These are phyloP conservation scores for Globisporangium middletonii DNA, from an alignment of 352 stramenopile species.

Conservation along the genomic window DNA sequence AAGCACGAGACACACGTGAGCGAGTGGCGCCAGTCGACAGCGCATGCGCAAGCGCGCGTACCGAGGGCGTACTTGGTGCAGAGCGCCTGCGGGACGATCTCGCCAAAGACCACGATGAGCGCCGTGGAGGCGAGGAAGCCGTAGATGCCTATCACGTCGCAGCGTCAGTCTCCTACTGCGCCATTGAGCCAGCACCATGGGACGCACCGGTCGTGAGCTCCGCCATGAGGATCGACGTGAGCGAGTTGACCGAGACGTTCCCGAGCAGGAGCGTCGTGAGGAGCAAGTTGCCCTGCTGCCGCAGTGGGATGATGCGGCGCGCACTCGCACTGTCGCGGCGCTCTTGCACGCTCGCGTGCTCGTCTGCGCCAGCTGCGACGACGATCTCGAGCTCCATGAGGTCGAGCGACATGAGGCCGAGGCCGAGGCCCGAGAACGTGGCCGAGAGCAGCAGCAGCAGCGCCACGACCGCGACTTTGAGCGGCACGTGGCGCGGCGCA, in stretches of 20 bases:
- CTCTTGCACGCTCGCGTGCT: conserved; percentile 59
- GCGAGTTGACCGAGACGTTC: conserved; percentile 96
- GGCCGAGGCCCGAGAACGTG: conserved; percentile 92
- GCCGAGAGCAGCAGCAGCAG: conserved; percentile 84
- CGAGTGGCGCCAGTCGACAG: too few species aligned
- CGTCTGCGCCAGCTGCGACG: conserved; percentile 87
- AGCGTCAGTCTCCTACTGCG: too few species aligned
- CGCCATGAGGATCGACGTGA: conserved; percentile 94
- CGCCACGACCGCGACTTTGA: conserved; percentile 45
- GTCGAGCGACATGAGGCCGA: conserved; percentile 97
- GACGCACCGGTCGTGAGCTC: conserved; percentile 54
- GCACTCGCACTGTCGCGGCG: conserved; percentile 49
- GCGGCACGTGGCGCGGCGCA: conserved; percentile 17
- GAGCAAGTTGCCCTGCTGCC: conserved; percentile 94
- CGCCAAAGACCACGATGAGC: conserved; percentile 94
- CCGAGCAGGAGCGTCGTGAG: conserved; percentile 94
- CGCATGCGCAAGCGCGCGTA: background rate
- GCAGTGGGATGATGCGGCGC: conserved; percentile 84
- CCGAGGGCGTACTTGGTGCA: conserved; percentile 75
- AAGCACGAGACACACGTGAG: too few species aligned
- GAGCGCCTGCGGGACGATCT: conserved; percentile 86
- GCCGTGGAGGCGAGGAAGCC: conserved; percentile 91
- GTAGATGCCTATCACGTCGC: conserved; percentile 23
- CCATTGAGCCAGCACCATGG: background rate
- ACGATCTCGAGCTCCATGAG: conserved; percentile 97